These are phyloP conservation scores for Collybiopsis confluens DNA, from an alignment of 768 basidiomycete species.

Conservation along the genomic window DNA sequence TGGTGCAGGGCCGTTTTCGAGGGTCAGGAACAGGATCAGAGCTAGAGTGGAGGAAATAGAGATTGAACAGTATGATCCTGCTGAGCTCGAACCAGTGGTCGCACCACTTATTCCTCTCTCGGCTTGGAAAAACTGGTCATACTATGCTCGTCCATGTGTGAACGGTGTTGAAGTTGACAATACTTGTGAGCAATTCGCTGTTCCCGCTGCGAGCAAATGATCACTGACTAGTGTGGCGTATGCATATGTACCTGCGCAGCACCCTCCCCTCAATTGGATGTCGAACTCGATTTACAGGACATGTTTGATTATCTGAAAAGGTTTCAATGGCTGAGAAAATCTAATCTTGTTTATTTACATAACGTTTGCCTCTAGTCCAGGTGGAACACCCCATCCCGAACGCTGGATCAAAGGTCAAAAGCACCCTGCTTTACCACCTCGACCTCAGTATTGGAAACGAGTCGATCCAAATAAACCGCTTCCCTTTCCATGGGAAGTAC, in stretches of 20 bases:
- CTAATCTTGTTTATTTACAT: not conserved
- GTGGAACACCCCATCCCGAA: conserved; percentile 33
- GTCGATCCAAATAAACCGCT: conserved; percentile 34
- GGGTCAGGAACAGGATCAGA: too few species aligned
- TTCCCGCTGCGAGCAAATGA: not conserved
- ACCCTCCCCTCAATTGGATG: conserved; percentile 18
- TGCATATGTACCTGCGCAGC: conserved; percentile 5
- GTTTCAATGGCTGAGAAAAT: not conserved
- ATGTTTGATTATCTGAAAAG: conserved; percentile 23
- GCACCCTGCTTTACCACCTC: conserved; percentile 48
- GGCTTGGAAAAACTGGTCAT: conserved; percentile 55
- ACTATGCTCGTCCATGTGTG: conserved; percentile 46
- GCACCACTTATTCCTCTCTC: conserved; percentile 21
- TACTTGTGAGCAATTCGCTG: conserved; percentile 33
- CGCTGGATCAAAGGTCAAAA: conserved; percentile 44
- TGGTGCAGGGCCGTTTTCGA: not conserved
- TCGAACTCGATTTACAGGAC: conserved; percentile 24
- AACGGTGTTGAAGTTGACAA: conserved; percentile 37
- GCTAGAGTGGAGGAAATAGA: conserved; percentile 1
- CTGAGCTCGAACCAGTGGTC: conserved; percentile 16
- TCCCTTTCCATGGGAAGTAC: conserved; percentile 44
- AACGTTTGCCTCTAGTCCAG: conserved; percentile 23
- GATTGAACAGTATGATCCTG: conserved; percentile 10
- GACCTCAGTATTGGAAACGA: conserved; percentile 40
- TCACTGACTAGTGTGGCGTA: not conserved